Percentiles rank a stretch among this genome's conserved stretches.
Conservation (phyloP, 2,329 filamentous ascomycete species). For the Lachnellula hyalina region DNA sequence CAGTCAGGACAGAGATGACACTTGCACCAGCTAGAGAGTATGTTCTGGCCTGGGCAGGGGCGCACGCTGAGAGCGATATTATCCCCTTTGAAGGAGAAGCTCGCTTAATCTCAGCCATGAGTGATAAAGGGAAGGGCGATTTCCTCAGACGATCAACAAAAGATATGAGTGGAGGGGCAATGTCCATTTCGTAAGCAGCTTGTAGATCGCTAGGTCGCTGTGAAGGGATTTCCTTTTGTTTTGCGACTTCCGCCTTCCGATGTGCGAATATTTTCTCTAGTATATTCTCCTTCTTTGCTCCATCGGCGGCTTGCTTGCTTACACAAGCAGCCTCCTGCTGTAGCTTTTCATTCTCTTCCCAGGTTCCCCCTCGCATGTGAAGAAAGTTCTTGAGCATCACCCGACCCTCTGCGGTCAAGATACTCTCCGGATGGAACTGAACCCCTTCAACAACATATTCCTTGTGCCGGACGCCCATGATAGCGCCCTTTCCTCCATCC, state of each 20-base stretch:
- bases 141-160: slow-evolving; percentile 75
- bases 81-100: slow-evolving; percentile 95
- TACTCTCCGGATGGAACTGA: slow-evolving; percentile 97
- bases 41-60: slow-evolving; percentile 81
- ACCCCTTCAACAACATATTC: slow-evolving; percentile 89
- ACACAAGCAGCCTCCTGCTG: slow-evolving; percentile 37
- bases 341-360: slow-evolving; percentile 70
- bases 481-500: slow-evolving; percentile 76
- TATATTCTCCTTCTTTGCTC: slow-evolving; percentile 70
- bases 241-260: slow-evolving; percentile 67
- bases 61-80: slow-evolving; percentile 81
- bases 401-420: slow-evolving; percentile 82
- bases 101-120: slow-evolving; percentile 97
- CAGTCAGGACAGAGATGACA: slow-evolving; percentile 96
- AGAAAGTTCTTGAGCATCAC: slow-evolving; percentile 92
- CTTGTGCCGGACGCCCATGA: slow-evolving; percentile 96
- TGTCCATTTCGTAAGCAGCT: slow-evolving; percentile 76
- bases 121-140: slow-evolving; percentile 79
- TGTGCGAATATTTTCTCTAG: slow-evolving; percentile 85
- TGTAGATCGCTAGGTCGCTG: slow-evolving; percentile 79
- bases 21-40: slow-evolving; percentile 94
- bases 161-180: slow-evolving; percentile 76
- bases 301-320: slow-evolving; percentile 19
- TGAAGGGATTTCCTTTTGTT: slow-evolving; percentile 81
- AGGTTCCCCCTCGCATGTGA: slow-evolving; percentile 81